Evolutionary conservation across 108 stramenopile genomes (phyloP).

Genomic region (Skeletonema marinoi): DNA sequence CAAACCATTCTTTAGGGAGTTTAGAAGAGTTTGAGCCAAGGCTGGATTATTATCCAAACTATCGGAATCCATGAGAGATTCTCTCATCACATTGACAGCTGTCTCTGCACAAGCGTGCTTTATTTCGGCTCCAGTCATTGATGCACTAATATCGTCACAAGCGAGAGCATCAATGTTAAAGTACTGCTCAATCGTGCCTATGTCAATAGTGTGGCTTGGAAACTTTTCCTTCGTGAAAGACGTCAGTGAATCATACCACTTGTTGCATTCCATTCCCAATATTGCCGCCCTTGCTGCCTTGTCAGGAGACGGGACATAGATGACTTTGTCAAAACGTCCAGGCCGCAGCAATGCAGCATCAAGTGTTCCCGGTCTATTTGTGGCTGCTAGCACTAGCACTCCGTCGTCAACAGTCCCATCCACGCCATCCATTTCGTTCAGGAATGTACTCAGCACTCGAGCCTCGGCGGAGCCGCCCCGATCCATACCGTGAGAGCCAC

Average conservation of each 20-base stretch:
- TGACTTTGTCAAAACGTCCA: slow-evolving; percentile 89
- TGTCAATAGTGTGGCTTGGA: background rate
- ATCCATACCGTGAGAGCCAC: slow-evolving; percentile 59
- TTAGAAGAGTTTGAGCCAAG: slow-evolving; percentile 13
- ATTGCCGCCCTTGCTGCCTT: slow-evolving; percentile 83
- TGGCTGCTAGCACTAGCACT: slow-evolving; percentile 93
- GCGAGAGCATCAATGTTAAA: slow-evolving; percentile 60
- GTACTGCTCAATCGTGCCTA: background rate
- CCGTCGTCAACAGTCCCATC: slow-evolving; percentile 78
- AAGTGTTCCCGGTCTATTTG: slow-evolving; percentile 90
- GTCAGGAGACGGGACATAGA: slow-evolving; percentile 96
- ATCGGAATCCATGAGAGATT: slow-evolving; percentile 15
- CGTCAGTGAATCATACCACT: slow-evolving; percentile 40
- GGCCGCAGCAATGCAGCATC: slow-evolving; percentile 96
- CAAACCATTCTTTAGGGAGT: slow-evolving; percentile 25
- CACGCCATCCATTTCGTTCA: slow-evolving; percentile 99
- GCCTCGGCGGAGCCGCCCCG: slow-evolving; percentile 84
- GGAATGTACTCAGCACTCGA: slow-evolving; percentile 91
- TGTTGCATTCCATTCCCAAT: slow-evolving; percentile 74
- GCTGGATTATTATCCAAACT: slow-evolving; percentile 2
- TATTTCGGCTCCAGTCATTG: slow-evolving; percentile 89
- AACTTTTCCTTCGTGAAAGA: background rate
- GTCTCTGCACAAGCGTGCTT: slow-evolving; percentile 81
- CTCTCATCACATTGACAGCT: slow-evolving; percentile 55
- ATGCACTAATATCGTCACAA: slow-evolving; percentile 54